Evolutionary conservation across 306 rosid species (phyloP), one percentile per base, ranked within the genome.

Genomic region (Lathyrus sativus): DNA sequence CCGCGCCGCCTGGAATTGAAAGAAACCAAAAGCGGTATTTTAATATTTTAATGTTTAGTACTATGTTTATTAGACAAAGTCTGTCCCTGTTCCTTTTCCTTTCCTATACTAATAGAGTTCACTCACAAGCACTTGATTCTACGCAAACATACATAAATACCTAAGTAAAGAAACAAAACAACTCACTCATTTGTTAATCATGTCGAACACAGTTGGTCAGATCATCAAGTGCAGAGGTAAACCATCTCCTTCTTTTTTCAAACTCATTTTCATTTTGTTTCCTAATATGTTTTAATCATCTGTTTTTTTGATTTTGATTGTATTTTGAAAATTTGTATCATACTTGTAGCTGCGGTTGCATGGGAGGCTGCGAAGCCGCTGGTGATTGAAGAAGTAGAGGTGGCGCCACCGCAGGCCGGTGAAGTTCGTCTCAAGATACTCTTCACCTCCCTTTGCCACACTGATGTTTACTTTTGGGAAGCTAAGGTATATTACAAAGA

Each of bases 341-440:
- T 43, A 43, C 6, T 31, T 43, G 17, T n/a, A 82, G 86, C 86
- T 2, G 86, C 86, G 60, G 79, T 82, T 57, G 53, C 86, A 42
- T 82, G 86, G 83, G 86, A 82, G 54, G 86, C 86, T 5, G 82
- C 72, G 58, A 82, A 82, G 63, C 86, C 83, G 1, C 76, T 82
- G 26, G 78, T 72, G 67, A 82, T 82, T 0, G 83, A 82, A 49
- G 81, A 82, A 56, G 79, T 82, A 13, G 86, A 82, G 79, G 86
- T 82, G 29, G 86, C 86, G 2, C 86, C 86, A 13, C 86, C 86
- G 5, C 66, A 75, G 39, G 78, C 83, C 15, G 80, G 80, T 35
- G 86, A 82, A 78, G 86, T 82, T 11, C 83, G 86, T 62, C 53
- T 82, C 70, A 82, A 78, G 80, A 82, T 82, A 74, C 86, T 82